Percentiles rank a stretch among this genome's conserved stretches.
Conservation (phyloP, 2,329 filamentous ascomycete species). For the Arthrobotrys iridis region DNA sequence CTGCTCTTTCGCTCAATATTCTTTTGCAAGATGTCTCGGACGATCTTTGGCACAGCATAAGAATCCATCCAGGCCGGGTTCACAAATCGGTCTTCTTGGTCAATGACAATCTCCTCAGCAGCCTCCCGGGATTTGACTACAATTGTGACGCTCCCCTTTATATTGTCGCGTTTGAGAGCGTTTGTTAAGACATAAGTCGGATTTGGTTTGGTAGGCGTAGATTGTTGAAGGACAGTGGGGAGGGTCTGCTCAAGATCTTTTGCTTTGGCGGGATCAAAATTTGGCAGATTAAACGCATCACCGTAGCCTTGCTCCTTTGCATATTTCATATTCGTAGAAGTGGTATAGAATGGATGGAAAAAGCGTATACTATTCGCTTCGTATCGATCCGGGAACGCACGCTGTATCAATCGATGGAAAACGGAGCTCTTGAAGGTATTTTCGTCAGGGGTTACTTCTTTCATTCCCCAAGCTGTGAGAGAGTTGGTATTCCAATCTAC, state of each 20-base stretch:
- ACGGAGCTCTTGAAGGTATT: conserved; percentile 47
- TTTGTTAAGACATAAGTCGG: conserved; percentile 17
- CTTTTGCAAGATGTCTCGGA: conserved; percentile 20
- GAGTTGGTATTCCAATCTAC: conserved; percentile 49
- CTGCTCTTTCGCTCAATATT: conserved; percentile 23
- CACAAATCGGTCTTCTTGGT: conserved; percentile 25
- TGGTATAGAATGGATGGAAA: conserved; percentile 52
- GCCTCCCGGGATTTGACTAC: conserved; percentile 41
- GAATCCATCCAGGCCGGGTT: conserved; percentile 40
- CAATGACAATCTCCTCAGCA: conserved; percentile 39
- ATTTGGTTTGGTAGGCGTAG: conserved; percentile 30
- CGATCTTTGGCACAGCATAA: conserved; percentile 29
- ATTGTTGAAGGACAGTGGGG: neutral
- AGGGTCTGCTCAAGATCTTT: conserved; percentile 20
- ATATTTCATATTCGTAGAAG: conserved; percentile 36
- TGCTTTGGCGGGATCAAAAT: conserved; percentile 28
- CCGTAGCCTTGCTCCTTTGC: conserved; percentile 45
- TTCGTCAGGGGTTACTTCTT: conserved; percentile 43
- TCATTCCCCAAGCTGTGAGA: conserved; percentile 51
- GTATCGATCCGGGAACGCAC: conserved; percentile 49
- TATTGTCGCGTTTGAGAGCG: conserved; percentile 24
- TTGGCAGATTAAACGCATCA: conserved; percentile 31
- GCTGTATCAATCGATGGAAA: conserved; percentile 44
- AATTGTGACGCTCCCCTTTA: conserved; percentile 38
- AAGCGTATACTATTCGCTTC: conserved; percentile 37